Percentiles rank a stretch among this genome's conserved stretches.
phyloP scores from a whole-genome alignment of 169 alveolate genomes.

The Cytauxzoon felis region DNA sequence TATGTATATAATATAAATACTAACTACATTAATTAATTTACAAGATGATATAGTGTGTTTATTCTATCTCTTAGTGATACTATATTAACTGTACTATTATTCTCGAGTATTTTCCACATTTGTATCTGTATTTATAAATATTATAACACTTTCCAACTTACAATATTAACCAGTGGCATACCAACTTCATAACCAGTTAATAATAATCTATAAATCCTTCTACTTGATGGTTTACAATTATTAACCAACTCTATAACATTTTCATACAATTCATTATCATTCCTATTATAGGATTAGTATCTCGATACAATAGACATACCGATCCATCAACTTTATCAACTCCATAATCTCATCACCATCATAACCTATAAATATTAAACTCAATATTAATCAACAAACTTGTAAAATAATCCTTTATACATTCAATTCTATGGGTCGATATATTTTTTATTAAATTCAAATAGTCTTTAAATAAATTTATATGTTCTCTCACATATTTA shows the following conservation, averaged over 20 bases:
- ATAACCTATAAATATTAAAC: too few relatives aligned
- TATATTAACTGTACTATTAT: constrained; percentile 12
- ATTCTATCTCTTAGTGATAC: constrained; percentile 35
- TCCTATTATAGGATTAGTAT: neutral
- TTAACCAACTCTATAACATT: constrained; percentile 5
- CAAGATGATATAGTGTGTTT: neutral
- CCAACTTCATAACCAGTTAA: constrained; percentile 48
- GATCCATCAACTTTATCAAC: constrained; percentile 11
- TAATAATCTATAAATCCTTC: constrained; percentile 26
- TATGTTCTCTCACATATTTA: too few relatives aligned
- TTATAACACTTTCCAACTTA: neutral
- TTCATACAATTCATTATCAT: neutral
- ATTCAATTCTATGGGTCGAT: too few relatives aligned
- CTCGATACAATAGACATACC: neutral
- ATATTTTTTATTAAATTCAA: neutral
- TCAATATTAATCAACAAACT: too few relatives aligned
- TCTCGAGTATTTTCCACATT: constrained; percentile 39
- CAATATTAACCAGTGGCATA: constrained; percentile 41
- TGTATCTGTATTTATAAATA: constrained; percentile 5
- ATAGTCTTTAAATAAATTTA: neutral
- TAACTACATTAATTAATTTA: neutral
- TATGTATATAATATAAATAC: neutral
- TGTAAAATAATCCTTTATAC: neutral
- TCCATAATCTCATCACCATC: neutral
- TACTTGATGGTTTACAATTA: neutral